Evolutionary conservation across 768 basidiomycete species (phyloP).

Genomic region (Suillus subaureus): DNA sequence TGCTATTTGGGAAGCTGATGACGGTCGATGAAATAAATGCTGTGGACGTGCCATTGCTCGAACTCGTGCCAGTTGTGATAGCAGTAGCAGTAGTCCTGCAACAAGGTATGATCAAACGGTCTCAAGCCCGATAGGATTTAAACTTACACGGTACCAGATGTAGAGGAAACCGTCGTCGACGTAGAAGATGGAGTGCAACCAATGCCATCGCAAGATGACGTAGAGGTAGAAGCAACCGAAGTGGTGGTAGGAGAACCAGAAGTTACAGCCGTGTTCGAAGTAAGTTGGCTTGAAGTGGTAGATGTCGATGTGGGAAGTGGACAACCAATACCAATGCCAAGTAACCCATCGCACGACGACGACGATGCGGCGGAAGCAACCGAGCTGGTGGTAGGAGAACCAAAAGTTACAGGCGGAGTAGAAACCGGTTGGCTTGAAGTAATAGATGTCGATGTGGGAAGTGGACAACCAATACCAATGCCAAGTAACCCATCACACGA

Average conservation of each 20-base stretch:
- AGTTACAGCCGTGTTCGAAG: constrained; percentile 5
- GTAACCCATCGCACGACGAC: constrained; percentile 6
- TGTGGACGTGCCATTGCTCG: constrained; percentile 5
- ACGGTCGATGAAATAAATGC: constrained; percentile 23
- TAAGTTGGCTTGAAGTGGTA: constrained; percentile 9
- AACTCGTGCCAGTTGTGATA: background rate
- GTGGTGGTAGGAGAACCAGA: constrained; percentile 1
- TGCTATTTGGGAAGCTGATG: constrained; percentile 32
- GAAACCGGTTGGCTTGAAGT: constrained; percentile 8
- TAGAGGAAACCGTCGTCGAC: background rate
- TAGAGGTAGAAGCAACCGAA: constrained; percentile 5
- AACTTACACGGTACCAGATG: background rate
- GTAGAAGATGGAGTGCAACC: constrained; percentile 10
- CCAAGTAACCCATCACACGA: constrained; percentile 15
- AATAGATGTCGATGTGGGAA: constrained; percentile 5
- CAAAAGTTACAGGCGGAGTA: constrained; percentile 7
- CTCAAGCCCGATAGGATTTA: background rate
- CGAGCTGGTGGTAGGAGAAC: background rate
- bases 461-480: constrained; percentile 16
- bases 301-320: constrained; percentile 1
- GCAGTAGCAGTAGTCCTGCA: background rate
- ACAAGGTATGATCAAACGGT: background rate
- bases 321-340: constrained; percentile 20
- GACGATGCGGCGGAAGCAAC: constrained; percentile 1
- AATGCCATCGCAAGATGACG: constrained; percentile 14